Base-by-base conservation (phyloP, 257 asterid species). In the Nicotiana attenuata region DNA sequence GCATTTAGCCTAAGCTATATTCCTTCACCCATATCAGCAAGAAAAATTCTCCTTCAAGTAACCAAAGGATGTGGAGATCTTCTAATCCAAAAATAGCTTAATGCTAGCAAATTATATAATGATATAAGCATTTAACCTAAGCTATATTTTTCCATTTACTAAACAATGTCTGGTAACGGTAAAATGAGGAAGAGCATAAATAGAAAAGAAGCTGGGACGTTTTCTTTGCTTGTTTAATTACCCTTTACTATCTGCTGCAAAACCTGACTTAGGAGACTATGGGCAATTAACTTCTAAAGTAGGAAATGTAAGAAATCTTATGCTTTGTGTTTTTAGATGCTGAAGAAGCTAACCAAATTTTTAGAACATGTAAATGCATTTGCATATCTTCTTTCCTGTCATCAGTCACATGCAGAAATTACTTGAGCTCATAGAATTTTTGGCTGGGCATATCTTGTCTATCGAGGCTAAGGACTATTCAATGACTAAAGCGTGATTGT, bases 1-100 rank as follows among this genome's bases (percentile, higher is more conserved):
- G 35, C 35, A 71, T 13, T 22, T 71, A 20, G 59, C 35, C 20
- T 22, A 71, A 69, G 59, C 20, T 41, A 71, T 71, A 13, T 69
- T 38, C 31, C 57, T 69, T 69, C 13, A 38, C 96, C 97, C 98
- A 95, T 80, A 91, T 84, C 97, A 92, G 92, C 60, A 33, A 28
- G 85, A 24, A 76, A 84, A 73, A 82, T 16, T 56, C 71, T 20
- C 41, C 29, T 69, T 26, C 65, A 69, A 75, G 55, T 16, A 64
- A 52, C 71, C 83, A 50, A 14, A 15, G 17, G 26, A 7, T 26
- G 22, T 71, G 15, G 63, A 71, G 50, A 75, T 28, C 10, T 52
- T 68, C 26, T 50, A 33, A 38, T 79, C 28, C 59, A 5, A 55
- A 24, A 68, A 16, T 11, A 11, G 11, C 31, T 19, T 38, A n/a